Base-by-base conservation (phyloP, 805 yeast species). In the Grigorovia yakushimaensis region DNA sequence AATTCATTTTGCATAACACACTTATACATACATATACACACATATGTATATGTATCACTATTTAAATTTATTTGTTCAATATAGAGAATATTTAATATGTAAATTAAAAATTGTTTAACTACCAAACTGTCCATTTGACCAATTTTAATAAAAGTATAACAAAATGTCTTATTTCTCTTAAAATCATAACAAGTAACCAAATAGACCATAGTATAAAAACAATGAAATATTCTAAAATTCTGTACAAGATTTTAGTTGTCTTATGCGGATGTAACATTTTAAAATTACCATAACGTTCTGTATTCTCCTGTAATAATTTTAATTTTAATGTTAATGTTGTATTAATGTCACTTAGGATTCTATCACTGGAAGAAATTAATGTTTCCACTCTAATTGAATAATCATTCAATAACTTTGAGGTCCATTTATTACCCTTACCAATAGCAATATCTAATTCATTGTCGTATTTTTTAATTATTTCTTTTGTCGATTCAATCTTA, bases 261-360 rank as follows among this genome's bases (percentile, higher is more conserved):
- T 53, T 53, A 47, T 57, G 57, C 13, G 61, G 43, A 49, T 52
- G 55, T 54, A 61, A 52, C 24, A 55, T 52, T 36, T 49, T 55
- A 27, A 55, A 47, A 41, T 52, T 57, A 43, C 60, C 60, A 48
- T 53, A 56, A n/a, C 56, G 55, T 45, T 62, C 65, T 2, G 63
- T 57, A 40, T 60, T 58, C 39, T 64, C 67, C 47, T 64, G 66
- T 30, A 61, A 60, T 18, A 59, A 51, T 50, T 65, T 67, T 24
- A 83, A 66, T 53, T 81, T 82, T 50, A 84, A 64, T 10, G 87
- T 73, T 40, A 82, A 61, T 1, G 88, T 79, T 0, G 91, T 83
- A 59, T 80, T 84, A 46, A 84, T 78, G 56, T 82, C 89, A 50
- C 87, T 83, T 49, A 81, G 76, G 10, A 83, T 74, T 52, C 89